phyloP scores from a whole-genome alignment of 2,329 filamentous ascomycete genomes.

The Fonsecaea erecta region DNA sequence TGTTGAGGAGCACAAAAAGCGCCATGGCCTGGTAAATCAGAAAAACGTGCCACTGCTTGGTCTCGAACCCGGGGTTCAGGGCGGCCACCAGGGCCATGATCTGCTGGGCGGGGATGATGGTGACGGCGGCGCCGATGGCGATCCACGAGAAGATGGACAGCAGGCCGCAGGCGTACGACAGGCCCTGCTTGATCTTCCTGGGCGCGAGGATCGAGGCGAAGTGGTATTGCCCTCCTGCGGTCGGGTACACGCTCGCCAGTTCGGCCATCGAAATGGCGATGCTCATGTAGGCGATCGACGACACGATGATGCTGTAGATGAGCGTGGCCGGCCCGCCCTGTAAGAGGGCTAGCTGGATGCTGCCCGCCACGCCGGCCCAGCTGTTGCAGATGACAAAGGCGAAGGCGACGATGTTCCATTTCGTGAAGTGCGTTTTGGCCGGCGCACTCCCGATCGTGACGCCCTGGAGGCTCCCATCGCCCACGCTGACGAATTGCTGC shows the following conservation, averaged over 20 bases:
- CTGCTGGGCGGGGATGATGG: conserved; percentile 38
- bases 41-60: conserved; percentile 37
- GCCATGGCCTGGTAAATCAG: conserved; percentile 35
- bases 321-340: conserved; percentile 22
- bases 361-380: conserved; percentile 38
- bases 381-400: conserved; percentile 37
- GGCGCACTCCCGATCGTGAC: conserved; percentile 2
- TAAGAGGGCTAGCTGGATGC: conserved; percentile 32
- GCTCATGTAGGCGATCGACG: conserved; percentile 19
- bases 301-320: conserved; percentile 22
- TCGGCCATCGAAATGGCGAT: conserved; percentile 38
- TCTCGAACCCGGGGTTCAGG: conserved; percentile 29
- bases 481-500: conserved; percentile 3
- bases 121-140: conserved; percentile 35
- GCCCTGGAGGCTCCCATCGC: conserved; percentile 7
- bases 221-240: conserved; percentile 42
- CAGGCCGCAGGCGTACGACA: conserved; percentile 37
- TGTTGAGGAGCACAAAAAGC: conserved; percentile 34
- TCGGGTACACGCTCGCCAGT: conserved; percentile 41
- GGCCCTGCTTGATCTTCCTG: conserved; percentile 19
- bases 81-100: conserved; percentile 34
- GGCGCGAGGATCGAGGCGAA: conserved; percentile 41
- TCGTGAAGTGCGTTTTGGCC: conserved; percentile 8
- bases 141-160: conserved; percentile 39
- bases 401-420: conserved; percentile 18